Conservation (phyloP, 108 stramenopile genomes). For the Skeletonema costatum region DNA sequence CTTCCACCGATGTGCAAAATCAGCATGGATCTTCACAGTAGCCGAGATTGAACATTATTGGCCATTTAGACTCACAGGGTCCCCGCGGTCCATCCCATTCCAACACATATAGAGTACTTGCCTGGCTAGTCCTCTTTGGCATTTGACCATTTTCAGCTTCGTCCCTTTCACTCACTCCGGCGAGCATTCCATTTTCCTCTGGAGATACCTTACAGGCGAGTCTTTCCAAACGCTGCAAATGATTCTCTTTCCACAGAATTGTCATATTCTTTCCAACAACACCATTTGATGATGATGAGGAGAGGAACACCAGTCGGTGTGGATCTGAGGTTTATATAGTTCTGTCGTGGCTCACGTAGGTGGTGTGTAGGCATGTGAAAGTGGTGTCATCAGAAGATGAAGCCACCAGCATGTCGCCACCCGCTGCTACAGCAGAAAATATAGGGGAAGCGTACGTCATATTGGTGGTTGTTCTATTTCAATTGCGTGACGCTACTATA, state of each 20-base stretch:
- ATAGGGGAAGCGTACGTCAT: too few relatives aligned
- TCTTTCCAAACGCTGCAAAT: constrained; percentile 82
- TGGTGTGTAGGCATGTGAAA: too few relatives aligned
- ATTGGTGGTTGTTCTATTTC: too few relatives aligned
- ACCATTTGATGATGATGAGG: too few relatives aligned
- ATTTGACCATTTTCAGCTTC: constrained; percentile 6
- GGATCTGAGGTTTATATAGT: too few relatives aligned
- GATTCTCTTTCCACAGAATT: constrained; percentile 86
- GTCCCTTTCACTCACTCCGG: background rate
- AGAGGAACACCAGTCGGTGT: too few relatives aligned
- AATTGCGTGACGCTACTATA: too few relatives aligned
- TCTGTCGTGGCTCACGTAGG: too few relatives aligned
- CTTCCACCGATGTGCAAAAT: background rate
- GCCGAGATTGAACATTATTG: background rate
- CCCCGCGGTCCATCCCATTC: constrained; percentile 23
- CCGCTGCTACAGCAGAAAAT: too few relatives aligned
- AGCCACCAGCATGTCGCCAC: too few relatives aligned
- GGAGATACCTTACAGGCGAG: constrained; percentile 68
- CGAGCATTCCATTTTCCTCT: constrained; percentile 18
- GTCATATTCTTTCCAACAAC: constrained; percentile 62
- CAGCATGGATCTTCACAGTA: background rate
- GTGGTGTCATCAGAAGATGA: too few relatives aligned
- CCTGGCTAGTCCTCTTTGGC: constrained; percentile 31
- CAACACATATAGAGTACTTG: constrained; percentile 69
- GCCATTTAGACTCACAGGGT: constrained; percentile 40